A percentile compares a stretch with the other conserved stretches of the same genome.
phyloP scores from a whole-genome alignment of 768 basidiomycete species.

The Xerocomellus chrysenteron region DNA sequence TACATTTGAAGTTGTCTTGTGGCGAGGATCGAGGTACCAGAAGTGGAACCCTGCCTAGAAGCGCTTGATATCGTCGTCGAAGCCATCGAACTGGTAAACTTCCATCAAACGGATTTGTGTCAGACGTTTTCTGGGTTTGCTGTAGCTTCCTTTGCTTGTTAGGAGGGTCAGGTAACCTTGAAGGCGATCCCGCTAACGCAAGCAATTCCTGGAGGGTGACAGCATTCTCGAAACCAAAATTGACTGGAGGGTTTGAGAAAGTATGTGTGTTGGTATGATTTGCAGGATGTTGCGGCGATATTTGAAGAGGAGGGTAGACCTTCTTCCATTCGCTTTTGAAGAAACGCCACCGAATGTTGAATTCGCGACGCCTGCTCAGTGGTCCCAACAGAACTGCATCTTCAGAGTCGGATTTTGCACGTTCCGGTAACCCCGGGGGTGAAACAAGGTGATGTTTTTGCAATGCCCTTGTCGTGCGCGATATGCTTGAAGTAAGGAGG shows the following conservation, averaged over 20 bases:
- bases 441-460: constrained; percentile 37
- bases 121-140: not conserved
- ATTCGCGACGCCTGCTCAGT: constrained; percentile 70
- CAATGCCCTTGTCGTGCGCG: constrained; percentile 49
- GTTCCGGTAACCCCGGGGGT: constrained; percentile 58
- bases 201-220: constrained; percentile 47
- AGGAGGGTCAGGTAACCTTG: constrained; percentile 30
- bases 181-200: constrained; percentile 39
- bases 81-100: constrained; percentile 32
- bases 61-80: constrained; percentile 53
- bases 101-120: constrained; percentile 18
- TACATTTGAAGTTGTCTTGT: constrained; percentile 3
- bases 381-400: constrained; percentile 61
- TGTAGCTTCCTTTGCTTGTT: constrained; percentile 22
- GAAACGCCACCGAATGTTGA: constrained; percentile 70
- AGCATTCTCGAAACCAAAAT: constrained; percentile 42
- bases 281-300: constrained; percentile 29
- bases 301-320: constrained; percentile 58
- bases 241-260: constrained; percentile 29
- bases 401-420: constrained; percentile 54
- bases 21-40: constrained; percentile 36
- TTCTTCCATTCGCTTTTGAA: constrained; percentile 56
- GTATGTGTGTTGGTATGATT: constrained; percentile 4
- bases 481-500: constrained; percentile 53
- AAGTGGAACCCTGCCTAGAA: constrained; percentile 61